Evolutionary conservation across 768 basidiomycete genomes (phyloP).

Genomic region (Pleurotus tuoliensis): DNA sequence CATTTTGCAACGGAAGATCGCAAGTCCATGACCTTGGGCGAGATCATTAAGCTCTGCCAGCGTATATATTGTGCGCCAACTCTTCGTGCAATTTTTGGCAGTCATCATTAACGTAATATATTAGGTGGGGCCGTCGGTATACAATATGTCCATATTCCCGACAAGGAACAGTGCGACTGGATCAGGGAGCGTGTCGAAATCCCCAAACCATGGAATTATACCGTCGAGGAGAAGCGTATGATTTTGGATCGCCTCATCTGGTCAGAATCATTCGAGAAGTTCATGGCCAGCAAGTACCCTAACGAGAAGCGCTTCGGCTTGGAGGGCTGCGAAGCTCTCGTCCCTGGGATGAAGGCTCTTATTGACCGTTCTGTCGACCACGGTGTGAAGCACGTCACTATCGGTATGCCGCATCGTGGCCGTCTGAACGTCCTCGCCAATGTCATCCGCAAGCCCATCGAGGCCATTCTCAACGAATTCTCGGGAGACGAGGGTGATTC

Average conservation of each 20-base stretch:
- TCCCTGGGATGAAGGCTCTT: constrained; percentile 99
- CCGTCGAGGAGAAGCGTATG: constrained; percentile 97
- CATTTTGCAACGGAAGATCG: constrained; percentile 87
- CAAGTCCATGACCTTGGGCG: constrained; percentile 83
- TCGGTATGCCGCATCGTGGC: constrained; percentile 99
- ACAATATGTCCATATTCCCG: constrained; percentile 94
- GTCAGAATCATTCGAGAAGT: constrained; percentile 99
- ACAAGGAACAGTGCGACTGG: constrained; percentile 99
- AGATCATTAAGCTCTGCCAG: constrained; percentile 87
- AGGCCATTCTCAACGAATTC: constrained; percentile 98
- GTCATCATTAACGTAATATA: constrained; percentile 8
- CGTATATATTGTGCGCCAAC: constrained; percentile 84
- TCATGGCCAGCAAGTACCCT: constrained; percentile 97
- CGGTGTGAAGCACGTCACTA: constrained; percentile 93
- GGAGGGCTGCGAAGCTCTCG: constrained; percentile 95
- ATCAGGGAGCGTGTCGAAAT: constrained; percentile 94
- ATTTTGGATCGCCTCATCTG: constrained; percentile 98
- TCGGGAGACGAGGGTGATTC: constrained; percentile 68
- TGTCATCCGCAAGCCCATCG: constrained; percentile 97
- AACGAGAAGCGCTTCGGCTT: constrained; percentile 99
- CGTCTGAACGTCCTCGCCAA: constrained; percentile 97
- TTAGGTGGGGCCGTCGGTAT: constrained; percentile 84
- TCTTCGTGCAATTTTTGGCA: neutral
- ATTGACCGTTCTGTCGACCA: constrained; percentile 97
- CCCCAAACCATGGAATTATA: constrained; percentile 97